phyloP scores from a whole-genome alignment of 2,329 filamentous ascomycete genomes.

The Clathrospora elynae region DNA sequence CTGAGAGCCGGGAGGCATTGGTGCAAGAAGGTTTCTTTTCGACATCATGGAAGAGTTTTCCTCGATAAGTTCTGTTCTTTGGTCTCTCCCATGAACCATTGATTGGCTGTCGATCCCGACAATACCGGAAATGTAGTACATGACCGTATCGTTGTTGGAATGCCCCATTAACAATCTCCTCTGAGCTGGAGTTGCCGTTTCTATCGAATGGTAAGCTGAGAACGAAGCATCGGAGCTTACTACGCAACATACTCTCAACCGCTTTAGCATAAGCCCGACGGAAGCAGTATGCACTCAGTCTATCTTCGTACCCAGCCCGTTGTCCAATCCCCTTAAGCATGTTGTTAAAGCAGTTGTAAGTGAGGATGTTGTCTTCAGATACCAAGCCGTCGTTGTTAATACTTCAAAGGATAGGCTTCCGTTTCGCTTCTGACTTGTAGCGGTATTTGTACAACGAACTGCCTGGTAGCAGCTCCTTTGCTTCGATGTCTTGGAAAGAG shows the following conservation, averaged over 20 bases:
- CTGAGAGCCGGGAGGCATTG: conserved; percentile 5
- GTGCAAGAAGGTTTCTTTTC: conserved; percentile 6
- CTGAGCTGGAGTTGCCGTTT: background rate
- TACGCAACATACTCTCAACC: conserved; percentile 6
- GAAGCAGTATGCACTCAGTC: conserved; percentile 13
- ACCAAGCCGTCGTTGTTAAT: background rate
- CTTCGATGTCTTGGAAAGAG: conserved; percentile 2
- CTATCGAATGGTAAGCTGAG: background rate
- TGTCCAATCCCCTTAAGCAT: conserved; percentile 7
- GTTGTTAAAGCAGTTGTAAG: conserved; percentile 11
- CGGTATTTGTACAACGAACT: conserved; percentile 1
- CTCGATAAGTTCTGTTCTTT: conserved; percentile 1
- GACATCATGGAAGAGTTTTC: conserved; percentile 8
- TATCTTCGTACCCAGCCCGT: conserved; percentile 9
- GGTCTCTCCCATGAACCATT: background rate
- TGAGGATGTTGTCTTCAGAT: conserved; percentile 3
- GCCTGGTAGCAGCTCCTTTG: conserved; percentile 1
- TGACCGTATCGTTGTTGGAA: background rate
- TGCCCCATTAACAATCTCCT: conserved; percentile 2
- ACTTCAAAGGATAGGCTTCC: conserved; percentile 1
- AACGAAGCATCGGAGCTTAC: background rate
- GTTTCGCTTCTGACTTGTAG: conserved; percentile 2
- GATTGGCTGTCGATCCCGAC: conserved; percentile 4
- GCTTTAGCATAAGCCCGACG: conserved; percentile 5
- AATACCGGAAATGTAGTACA: conserved; percentile 4